Percentiles rank a stretch among this genome's conserved stretches.
These are phyloP conservation scores for Hyaloperonospora brassicae DNA, from an alignment of 352 stramenopile genomes.

Conservation along the genomic window DNA sequence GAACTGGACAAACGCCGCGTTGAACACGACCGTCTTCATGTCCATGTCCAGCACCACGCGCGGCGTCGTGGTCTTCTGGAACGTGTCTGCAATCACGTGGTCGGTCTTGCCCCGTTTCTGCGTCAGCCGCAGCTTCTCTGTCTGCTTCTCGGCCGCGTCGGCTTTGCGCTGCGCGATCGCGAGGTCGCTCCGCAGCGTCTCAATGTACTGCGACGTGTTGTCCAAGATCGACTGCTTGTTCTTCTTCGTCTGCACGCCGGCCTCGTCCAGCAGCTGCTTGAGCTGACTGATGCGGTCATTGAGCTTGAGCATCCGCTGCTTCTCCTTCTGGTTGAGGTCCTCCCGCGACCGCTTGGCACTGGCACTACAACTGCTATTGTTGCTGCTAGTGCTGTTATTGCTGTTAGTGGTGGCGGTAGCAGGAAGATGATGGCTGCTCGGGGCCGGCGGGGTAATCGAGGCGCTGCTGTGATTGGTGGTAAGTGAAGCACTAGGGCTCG, in stretches of 20 bases:
- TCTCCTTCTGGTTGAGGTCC: slow-evolving; percentile 81
- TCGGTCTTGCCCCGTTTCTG: slow-evolving; percentile 23
- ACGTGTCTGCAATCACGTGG: slow-evolving; percentile 35
- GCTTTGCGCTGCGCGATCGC: slow-evolving; percentile 54
- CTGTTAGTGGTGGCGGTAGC: too few species aligned
- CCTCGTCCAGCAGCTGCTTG: slow-evolving; percentile 54
- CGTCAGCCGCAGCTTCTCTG: slow-evolving; percentile 38
- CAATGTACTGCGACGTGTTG: slow-evolving; percentile 65
- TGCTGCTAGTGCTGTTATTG: too few species aligned
- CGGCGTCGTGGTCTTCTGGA: slow-evolving; percentile 56
- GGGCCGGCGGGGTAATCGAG: slow-evolving; percentile 25
- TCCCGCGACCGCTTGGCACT: slow-evolving; percentile 56
- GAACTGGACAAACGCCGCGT: slow-evolving; percentile 47
- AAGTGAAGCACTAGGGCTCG: slow-evolving; percentile 3
- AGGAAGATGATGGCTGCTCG: slow-evolving; percentile 7
- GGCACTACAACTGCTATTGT: too few species aligned
- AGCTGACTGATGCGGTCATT: slow-evolving; percentile 80
- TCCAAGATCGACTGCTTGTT: slow-evolving; percentile 74
- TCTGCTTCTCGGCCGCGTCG: slow-evolving; percentile 45
- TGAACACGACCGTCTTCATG: slow-evolving; percentile 51
- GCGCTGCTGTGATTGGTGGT: slow-evolving; percentile 41
- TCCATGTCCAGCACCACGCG: slow-evolving; percentile 51
- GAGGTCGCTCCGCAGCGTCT: slow-evolving; percentile 53
- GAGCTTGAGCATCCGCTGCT: slow-evolving; percentile 87
- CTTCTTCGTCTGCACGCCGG: slow-evolving; percentile 66